Conservation (phyloP, 495 filamentous ascomycete genomes). For the Chaetomium fimeti region DNA sequence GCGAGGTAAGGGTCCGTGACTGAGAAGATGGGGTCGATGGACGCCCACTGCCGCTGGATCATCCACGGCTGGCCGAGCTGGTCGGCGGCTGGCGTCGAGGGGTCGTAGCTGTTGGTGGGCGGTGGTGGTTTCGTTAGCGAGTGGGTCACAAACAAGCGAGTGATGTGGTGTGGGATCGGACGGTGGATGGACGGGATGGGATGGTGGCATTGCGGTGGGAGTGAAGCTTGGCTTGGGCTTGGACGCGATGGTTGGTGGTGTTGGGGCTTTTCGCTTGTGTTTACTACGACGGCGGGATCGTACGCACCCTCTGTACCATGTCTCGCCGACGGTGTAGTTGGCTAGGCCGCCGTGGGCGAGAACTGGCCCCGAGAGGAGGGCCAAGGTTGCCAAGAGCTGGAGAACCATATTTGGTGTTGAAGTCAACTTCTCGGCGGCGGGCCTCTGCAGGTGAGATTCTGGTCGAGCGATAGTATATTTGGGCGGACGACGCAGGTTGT, state of each 20-base stretch:
- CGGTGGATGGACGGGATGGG: too few species aligned
- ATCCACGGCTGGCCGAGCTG: slow-evolving; percentile 48
- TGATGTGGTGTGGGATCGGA: too few species aligned
- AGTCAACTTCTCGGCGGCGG: neutral
- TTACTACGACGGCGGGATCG: neutral
- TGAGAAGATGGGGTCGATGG: slow-evolving; percentile 48
- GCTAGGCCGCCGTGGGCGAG: slow-evolving; percentile 46
- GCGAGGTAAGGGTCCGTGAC: slow-evolving; percentile 38
- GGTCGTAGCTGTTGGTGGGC: slow-evolving; percentile 39
- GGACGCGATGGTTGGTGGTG: neutral
- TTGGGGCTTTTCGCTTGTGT: neutral
- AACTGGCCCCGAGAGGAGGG: slow-evolving; percentile 28
- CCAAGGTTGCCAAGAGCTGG: slow-evolving; percentile 33
- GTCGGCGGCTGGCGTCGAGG: slow-evolving; percentile 33
- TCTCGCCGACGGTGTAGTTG: slow-evolving; percentile 51
- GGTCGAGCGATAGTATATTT: slow-evolving; percentile 1
- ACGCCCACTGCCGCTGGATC: slow-evolving; percentile 44
- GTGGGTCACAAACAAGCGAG: too few species aligned
- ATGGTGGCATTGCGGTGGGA: neutral
- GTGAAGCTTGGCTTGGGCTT: neutral
- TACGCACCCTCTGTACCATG: slow-evolving; percentile 50
- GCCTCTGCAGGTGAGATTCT: neutral
- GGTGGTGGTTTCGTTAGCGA: too few species aligned
- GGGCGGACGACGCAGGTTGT: neutral
- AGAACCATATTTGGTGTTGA: slow-evolving; percentile 20